phyloP scores from a whole-genome alignment of 1,284 basidiomycete genomes.

The Puccinia triticina region DNA sequence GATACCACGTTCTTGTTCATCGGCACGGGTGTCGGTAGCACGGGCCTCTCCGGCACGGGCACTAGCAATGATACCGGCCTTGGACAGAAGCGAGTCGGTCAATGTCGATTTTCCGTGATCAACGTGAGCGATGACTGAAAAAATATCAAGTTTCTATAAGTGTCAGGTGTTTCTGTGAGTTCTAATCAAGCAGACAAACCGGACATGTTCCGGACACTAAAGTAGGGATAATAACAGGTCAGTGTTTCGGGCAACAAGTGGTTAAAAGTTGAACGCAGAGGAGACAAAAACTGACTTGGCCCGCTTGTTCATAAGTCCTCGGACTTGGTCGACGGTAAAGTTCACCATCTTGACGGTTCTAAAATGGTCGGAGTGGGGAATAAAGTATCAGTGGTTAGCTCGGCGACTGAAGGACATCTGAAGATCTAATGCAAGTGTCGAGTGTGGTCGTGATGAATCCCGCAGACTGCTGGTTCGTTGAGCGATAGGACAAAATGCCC shows the following conservation, averaged over 20 bases:
- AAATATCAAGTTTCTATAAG: neutral
- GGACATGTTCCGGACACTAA: constrained; percentile 53
- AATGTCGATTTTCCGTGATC: constrained; percentile 99
- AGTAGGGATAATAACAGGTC: constrained; percentile 50
- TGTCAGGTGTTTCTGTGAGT: neutral
- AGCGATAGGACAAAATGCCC: too few species aligned
- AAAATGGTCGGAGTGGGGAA: neutral
- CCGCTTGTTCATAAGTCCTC: constrained; percentile 51
- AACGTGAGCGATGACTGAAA: constrained; percentile 65
- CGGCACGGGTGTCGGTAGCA: constrained; percentile 95
- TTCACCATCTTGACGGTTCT: constrained; percentile 52
- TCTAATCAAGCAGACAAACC: constrained; percentile 9
- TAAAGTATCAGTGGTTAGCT: too few species aligned
- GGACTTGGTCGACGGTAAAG: constrained; percentile 53
- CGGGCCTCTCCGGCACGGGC: constrained; percentile 96
- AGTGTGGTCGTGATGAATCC: too few species aligned
- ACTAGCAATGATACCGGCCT: constrained; percentile 97
- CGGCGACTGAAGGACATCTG: too few species aligned
- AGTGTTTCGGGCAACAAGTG: neutral
- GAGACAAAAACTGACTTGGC: constrained; percentile 51
- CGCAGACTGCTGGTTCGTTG: too few species aligned
- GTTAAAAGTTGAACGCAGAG: neutral
- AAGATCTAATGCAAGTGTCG: too few species aligned
- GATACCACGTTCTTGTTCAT: constrained; percentile 99
- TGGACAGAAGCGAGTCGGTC: constrained; percentile 97